A percentile compares a stretch with the other conserved stretches of the same genome.
phyloP scores from a whole-genome alignment of 2,329 filamentous ascomycete species.

The Macrophomina tecta region DNA sequence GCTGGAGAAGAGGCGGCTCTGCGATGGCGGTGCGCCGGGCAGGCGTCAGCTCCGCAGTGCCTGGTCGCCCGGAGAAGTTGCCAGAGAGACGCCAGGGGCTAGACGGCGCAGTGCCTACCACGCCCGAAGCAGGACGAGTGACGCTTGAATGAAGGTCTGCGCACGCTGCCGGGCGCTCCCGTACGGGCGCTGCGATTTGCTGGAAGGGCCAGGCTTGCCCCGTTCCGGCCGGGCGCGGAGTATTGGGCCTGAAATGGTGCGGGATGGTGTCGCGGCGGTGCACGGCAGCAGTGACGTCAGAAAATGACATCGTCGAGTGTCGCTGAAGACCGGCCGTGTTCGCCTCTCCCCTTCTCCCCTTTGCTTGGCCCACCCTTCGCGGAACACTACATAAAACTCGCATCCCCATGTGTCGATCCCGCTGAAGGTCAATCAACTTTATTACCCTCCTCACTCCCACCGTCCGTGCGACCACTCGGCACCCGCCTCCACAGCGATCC shows the following conservation, averaged over 20 bases:
- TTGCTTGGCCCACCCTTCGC: constrained; percentile 8
- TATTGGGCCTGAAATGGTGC: not conserved
- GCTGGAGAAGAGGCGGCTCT: not conserved
- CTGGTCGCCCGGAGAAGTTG: not conserved
- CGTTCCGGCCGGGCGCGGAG: constrained; percentile 8
- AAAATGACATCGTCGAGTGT: not conserved
- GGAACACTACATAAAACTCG: constrained; percentile 21
- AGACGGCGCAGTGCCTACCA: not conserved
- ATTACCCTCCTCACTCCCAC: not conserved
- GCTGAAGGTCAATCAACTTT: constrained; percentile 23
- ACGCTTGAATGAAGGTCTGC: constrained; percentile 19
- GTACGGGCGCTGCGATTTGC: constrained; percentile 14
- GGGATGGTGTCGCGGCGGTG: constrained; percentile 1
- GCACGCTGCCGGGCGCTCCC: constrained; percentile 17
- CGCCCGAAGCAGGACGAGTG: not conserved
- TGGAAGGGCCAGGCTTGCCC: not conserved
- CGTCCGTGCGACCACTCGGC: constrained; percentile 15
- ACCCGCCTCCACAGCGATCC: constrained; percentile 3
- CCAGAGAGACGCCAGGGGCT: not conserved
- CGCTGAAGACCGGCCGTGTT: not conserved
- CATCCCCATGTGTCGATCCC: constrained; percentile 19
- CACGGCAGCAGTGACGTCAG: constrained; percentile 5
- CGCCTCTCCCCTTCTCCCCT: not conserved
- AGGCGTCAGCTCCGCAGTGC: not conserved
- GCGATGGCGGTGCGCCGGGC: not conserved